Conservation (phyloP, 306 rosid species). For the Hippophae gyantsensis region DNA sequence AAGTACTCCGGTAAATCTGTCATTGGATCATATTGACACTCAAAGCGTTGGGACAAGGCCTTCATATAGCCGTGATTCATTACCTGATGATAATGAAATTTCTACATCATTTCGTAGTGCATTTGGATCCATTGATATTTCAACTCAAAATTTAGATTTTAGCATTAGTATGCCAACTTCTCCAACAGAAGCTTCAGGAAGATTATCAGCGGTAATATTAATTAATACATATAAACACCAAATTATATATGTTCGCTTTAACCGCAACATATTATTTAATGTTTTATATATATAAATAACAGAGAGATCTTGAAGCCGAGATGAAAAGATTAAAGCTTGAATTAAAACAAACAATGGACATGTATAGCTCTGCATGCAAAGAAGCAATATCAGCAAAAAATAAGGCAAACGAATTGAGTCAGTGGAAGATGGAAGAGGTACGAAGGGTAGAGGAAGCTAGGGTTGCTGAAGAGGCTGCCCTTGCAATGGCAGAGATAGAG, state of each 20-base stretch:
- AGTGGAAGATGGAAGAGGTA: constrained; percentile 67
- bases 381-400: constrained; percentile 95
- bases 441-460: constrained; percentile 51
- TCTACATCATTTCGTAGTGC: background rate
- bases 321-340: constrained; percentile 84
- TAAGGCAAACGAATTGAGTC: constrained; percentile 67
- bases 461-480: constrained; percentile 79
- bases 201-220: constrained; percentile 36
- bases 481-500: constrained; percentile 74
- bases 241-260: no score
- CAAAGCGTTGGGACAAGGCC: constrained; percentile 26
- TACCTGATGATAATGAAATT: constrained; percentile 35
- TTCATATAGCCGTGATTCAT: constrained; percentile 23
- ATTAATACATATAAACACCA: no score
- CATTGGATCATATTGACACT: constrained; percentile 34
- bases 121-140: constrained; percentile 35
- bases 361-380: constrained; percentile 96
- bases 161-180: constrained; percentile 12
- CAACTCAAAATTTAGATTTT: constrained; percentile 24
- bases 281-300: constrained; percentile 3
- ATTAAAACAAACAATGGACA: constrained; percentile 89
- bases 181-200: background rate
- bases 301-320: constrained; percentile 75
- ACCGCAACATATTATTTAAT: background rate
- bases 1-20: constrained; percentile 27